Evolutionary conservation across 495 filamentous ascomycete genomes (phyloP).

Genomic region (Daldinia childiae): DNA sequence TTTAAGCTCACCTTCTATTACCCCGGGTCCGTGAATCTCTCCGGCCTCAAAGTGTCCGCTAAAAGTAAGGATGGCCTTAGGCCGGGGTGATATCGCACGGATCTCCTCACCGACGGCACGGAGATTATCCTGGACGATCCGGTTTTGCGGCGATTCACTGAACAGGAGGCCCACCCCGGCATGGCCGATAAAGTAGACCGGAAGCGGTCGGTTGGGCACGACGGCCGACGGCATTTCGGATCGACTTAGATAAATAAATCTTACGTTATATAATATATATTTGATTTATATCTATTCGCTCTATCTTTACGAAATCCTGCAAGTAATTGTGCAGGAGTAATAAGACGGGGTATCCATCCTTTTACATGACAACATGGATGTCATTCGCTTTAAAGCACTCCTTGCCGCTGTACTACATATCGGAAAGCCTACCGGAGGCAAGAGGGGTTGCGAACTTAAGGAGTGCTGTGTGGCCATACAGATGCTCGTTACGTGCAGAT

Average conservation of each 20-base stretch:
- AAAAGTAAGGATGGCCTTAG: conserved; percentile 34
- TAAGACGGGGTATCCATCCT: conserved; percentile 16
- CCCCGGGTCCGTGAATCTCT: conserved; percentile 35
- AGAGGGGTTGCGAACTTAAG: conserved; percentile 13
- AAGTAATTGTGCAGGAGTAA: conserved; percentile 19
- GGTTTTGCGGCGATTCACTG: conserved; percentile 24
- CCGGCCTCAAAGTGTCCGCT: conserved; percentile 36
- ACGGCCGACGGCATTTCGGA: conserved; percentile 25
- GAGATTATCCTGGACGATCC: conserved; percentile 35
- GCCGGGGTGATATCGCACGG: conserved; percentile 26
- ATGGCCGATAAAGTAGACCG: conserved; percentile 37
- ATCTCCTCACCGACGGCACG: conserved; percentile 30
- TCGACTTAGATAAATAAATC: background rate
- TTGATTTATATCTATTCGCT: background rate
- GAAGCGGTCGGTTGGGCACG: conserved; percentile 13
- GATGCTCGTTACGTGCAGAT: conserved; percentile 27
- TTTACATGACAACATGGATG: conserved; percentile 7
- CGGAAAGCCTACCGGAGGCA: conserved; percentile 21
- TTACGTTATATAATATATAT: conserved; percentile 16
- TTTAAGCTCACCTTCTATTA: conserved; percentile 30
- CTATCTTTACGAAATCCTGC: background rate
- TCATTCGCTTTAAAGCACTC: conserved; percentile 15
- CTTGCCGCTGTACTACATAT: conserved; percentile 11
- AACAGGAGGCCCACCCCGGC: conserved; percentile 32
- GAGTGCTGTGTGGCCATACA: conserved; percentile 9